phyloP scores from a whole-genome alignment of 306 rosid genomes.

The Elaeagnus macrophylla region DNA sequence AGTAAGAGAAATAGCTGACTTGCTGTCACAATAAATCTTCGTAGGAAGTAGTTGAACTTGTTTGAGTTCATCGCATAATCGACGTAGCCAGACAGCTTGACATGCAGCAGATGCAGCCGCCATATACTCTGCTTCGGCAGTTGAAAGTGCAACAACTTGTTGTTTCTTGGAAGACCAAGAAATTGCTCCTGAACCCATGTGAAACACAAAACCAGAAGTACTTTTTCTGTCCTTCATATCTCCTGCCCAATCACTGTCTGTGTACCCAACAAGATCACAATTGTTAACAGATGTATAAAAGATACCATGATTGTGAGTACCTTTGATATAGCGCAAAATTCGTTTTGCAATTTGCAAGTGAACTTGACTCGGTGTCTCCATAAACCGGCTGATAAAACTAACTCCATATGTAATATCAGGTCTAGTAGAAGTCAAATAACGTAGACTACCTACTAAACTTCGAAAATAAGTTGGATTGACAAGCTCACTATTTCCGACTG shows the following conservation, averaged over 20 bases:
- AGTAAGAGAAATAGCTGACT: background rate
- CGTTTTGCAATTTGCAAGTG: background rate
- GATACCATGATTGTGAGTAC: background rate
- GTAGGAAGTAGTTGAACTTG: background rate
- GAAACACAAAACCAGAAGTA: background rate
- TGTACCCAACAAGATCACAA: background rate
- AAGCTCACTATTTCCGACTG: constrained; percentile 1
- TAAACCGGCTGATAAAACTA: background rate
- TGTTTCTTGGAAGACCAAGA: background rate
- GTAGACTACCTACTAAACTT: background rate
- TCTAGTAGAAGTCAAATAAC: background rate
- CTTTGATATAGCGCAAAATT: background rate
- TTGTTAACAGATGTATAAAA: background rate
- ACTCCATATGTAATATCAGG: background rate
- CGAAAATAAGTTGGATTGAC: background rate
- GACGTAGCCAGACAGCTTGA: background rate
- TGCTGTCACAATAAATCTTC: background rate
- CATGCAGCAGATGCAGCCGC: background rate
- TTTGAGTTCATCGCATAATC: background rate
- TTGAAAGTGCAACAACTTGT: background rate
- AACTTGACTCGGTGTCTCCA: background rate
- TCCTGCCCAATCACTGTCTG: background rate
- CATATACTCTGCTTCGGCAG: background rate
- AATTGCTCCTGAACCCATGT: background rate
- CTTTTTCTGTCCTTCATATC: background rate